Conservation (phyloP, 495 filamentous ascomycete species). For the Pseudevernia furfuracea region DNA sequence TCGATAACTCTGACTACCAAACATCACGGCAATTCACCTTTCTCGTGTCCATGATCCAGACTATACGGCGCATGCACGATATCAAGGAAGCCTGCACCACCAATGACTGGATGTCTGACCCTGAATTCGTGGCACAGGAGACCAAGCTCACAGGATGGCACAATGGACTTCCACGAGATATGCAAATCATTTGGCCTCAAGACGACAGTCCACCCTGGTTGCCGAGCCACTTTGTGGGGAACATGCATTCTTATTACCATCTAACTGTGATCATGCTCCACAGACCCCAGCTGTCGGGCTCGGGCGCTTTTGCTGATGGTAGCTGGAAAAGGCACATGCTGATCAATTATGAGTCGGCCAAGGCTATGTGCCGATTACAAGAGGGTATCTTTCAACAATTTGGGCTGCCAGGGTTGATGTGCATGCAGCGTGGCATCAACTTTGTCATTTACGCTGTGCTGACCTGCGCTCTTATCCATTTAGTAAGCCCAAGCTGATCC, state of each 20-base stretch:
- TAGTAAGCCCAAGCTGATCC: constrained; percentile 52
- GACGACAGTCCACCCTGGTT: constrained; percentile 81
- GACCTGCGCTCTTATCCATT: constrained; percentile 89
- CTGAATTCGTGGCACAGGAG: constrained; percentile 71
- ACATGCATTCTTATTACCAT: constrained; percentile 89
- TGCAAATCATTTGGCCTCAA: constrained; percentile 68
- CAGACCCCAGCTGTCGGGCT: constrained; percentile 72
- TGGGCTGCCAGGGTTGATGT: constrained; percentile 73
- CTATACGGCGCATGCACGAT: constrained; percentile 68
- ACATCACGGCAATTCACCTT: constrained; percentile 76
- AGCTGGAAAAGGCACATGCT: constrained; percentile 84
- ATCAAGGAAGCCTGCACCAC: constrained; percentile 63
- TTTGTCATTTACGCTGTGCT: constrained; percentile 90
- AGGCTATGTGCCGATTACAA: constrained; percentile 81
- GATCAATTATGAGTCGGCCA: constrained; percentile 79
- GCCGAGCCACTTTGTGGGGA: constrained; percentile 82
- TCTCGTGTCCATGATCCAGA: constrained; percentile 66
- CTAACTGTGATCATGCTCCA: constrained; percentile 82
- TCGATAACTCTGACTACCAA: constrained; percentile 70
- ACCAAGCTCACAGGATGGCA: constrained; percentile 68
- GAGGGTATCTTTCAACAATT: constrained; percentile 73
- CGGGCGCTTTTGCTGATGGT: constrained; percentile 68
- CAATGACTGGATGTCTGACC: constrained; percentile 85
- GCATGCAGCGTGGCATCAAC: constrained; percentile 92
- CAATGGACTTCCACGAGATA: constrained; percentile 64